Conservation (phyloP, 2,329 filamentous ascomycete genomes). For the Penicillium griseofulvum region DNA sequence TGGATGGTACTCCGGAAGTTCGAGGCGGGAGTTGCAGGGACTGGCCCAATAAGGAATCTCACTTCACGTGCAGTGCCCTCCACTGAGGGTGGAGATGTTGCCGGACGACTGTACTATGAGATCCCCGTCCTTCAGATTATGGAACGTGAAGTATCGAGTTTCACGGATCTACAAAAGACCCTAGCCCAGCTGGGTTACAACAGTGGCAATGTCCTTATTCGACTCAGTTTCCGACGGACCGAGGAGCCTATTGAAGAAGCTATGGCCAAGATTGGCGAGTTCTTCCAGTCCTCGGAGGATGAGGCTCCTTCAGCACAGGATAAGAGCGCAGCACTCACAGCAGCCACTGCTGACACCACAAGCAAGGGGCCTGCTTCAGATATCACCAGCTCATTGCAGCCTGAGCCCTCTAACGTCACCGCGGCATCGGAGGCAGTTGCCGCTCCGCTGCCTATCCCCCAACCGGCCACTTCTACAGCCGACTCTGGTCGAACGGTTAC, state of each 20-base stretch:
- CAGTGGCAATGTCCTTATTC: constrained; percentile 74
- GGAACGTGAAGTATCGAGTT: constrained; percentile 72
- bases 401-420: constrained; percentile 6
- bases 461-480: constrained; percentile 26
- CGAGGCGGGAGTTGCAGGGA: constrained; percentile 69
- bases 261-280: constrained; percentile 74
- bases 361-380: constrained; percentile 11
- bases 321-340: constrained; percentile 1
- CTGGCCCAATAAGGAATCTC: constrained; percentile 67
- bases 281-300: constrained; percentile 58
- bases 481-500: constrained; percentile 54
- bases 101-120: constrained; percentile 83
- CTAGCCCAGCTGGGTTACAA: constrained; percentile 84
- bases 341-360: constrained; percentile 1
- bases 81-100: constrained; percentile 53
- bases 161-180: constrained; percentile 84
- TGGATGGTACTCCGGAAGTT: constrained; percentile 91
- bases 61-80: constrained; percentile 74
- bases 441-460: constrained; percentile 14
- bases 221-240: constrained; percentile 72
- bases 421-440: constrained; percentile 7
- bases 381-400: constrained; percentile 7
- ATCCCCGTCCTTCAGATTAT: constrained; percentile 80
- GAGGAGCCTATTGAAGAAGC: constrained; percentile 79
- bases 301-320: constrained; percentile 28